Base-by-base conservation (phyloP, 495 filamentous ascomycete genomes). In the Penicillium steckii region DNA sequence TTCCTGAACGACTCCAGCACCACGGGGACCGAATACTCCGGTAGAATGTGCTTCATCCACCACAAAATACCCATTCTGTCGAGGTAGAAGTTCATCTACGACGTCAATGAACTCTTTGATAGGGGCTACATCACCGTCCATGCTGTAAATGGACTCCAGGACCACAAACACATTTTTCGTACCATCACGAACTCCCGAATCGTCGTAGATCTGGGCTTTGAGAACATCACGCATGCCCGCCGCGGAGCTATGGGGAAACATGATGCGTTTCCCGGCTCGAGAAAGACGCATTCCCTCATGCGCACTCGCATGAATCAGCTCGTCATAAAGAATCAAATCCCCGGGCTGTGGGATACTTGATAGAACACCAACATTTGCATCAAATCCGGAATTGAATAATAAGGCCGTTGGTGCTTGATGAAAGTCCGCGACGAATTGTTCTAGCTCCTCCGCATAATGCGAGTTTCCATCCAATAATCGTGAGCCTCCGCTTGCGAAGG, bases 1-100 rank as follows among this genome's bases (percentile, higher is more conserved):
- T 23, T 80, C 73, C 60, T 81, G 83, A 0, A 91, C 87, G 4
- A 90, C 67, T 0, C 89, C 89, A 1, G 80, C 72, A 0, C 89
- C 89, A 0, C 72, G 53, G 0, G 73, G 68, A 0, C 89, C 89
- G 48, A 85, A 76, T 0, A 87, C 72, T 1, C 89, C 89, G 8
- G 84, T 86, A 0, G 83, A 79, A 66, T 94, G 89, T 3, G 89
- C 89, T 66, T 94, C 89, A 53, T 94, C 89, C 6, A 94, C 84
- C 29, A 90, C 74, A 17, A 91, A 77, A 60, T 88, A 78, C 4
- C 78, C 86, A 61, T 88, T 88, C 2, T 71, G 70, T 0, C 40
- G 35, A 5, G 83, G 82, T 0, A 91, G 70, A 4, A 82, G 53
- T 1, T 66, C 62, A 44, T 90, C 78, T 0, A 86, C 80, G 1